Base-by-base conservation (phyloP, 1,139 yeast species). In the Yamadazyma buinensis region DNA sequence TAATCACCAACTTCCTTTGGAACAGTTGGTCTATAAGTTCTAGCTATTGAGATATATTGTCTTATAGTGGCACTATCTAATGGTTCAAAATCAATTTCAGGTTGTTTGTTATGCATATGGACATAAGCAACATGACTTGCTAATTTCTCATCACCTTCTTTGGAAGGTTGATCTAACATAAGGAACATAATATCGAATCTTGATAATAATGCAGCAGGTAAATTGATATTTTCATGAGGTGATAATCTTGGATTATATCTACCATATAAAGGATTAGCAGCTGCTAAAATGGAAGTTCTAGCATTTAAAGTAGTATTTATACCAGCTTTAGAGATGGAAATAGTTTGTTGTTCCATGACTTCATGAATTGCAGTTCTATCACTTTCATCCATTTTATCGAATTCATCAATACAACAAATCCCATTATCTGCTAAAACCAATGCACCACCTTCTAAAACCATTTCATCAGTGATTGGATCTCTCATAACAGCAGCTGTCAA, bases 261-360 rank as follows among this genome's bases (percentile, higher is more conserved):
- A 40, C 98, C 98, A 57, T 85, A 90, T 25, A 92, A 67, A 12
- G 99, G 99, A 64, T 94, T 94, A 7, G 99, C 99, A 23, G 98
- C 98, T 0, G 99, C 98, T 43, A 94, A 64, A 41, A 94, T 86
- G 1, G 97, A 88, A 1, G 98, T 79, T 59, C 99, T 77, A 10
- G 99, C 98, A 57, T 94, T 94, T 47, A 94, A 70, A 1, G 97
- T 88, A 7, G 99, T 94, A 45, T 95, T 86, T 48, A 94, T 92
- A 47, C 99, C 99, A 3, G 98, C 99, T 60, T 94, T 94, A 30
- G 97, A 85, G 41, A 94, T 94, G 21, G 96, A 86, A 43, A 94
- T 92, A 2, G 98, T 94, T 62, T 94, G 98, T 59, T 94, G 99
- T 67, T 94, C 99, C 99, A 94, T 94, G 29, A 94, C 99, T 69